Evolutionary conservation across 331 rosid genomes (phyloP).

Genomic region (Telfairia occidentalis): DNA sequence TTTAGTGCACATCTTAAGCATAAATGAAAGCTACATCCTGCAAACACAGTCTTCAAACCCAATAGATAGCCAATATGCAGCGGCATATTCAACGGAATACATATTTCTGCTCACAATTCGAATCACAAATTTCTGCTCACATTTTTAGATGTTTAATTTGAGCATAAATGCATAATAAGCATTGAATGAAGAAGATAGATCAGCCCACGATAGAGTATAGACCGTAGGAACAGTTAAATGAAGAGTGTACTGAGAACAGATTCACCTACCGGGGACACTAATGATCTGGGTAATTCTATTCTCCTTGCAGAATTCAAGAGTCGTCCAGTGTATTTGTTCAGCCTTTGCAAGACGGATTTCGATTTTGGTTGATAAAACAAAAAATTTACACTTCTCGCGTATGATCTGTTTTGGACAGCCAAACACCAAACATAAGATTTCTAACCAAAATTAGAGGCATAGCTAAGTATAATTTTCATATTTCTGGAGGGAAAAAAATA

Average conservation of each 20-base stretch:
- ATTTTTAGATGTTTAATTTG: background rate
- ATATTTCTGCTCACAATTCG: background rate
- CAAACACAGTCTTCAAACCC: background rate
- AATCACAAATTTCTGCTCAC: background rate
- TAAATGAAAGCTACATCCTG: background rate
- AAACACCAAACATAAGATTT: constrained; percentile 8
- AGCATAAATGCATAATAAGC: background rate
- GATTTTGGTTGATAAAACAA: constrained; percentile 61
- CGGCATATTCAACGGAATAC: background rate
- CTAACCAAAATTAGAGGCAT: background rate
- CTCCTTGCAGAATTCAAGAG: constrained; percentile 56
- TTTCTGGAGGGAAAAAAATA: background rate
- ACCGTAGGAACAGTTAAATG: background rate
- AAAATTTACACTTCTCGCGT: constrained; percentile 42
- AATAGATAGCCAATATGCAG: background rate
- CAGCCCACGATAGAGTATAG: background rate
- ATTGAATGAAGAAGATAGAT: background rate
- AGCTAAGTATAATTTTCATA: background rate
- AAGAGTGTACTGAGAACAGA: background rate
- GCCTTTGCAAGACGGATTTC: constrained; percentile 74
- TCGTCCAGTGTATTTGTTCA: constrained; percentile 40
- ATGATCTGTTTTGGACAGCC: constrained; percentile 39
- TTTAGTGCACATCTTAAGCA: background rate
- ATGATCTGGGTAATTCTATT: constrained; percentile 22
- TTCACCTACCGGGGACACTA: constrained; percentile 40